A percentile compares a stretch with the other conserved stretches of the same genome.
Conservation (phyloP, 2,329 filamentous ascomycete genomes). For the Xylariales sp. region DNA sequence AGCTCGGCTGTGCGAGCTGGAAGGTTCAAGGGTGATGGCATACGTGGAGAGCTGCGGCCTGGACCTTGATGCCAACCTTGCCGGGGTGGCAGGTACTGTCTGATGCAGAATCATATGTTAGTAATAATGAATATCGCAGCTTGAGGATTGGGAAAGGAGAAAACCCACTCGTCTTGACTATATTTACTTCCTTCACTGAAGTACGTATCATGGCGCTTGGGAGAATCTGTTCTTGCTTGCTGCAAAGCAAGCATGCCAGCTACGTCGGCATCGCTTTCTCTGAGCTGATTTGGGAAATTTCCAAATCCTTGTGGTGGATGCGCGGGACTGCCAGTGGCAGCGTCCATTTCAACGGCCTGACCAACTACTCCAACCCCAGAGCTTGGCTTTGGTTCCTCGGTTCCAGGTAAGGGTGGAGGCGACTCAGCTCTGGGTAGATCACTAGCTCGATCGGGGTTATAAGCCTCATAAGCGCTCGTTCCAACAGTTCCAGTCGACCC, state of each 20-base stretch:
- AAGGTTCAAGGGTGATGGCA: conserved; percentile 40
- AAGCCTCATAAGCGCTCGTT: conserved; percentile 34
- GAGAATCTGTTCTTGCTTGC: conserved; percentile 39
- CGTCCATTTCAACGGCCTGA: conserved; percentile 78
- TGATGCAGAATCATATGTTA: too few species aligned
- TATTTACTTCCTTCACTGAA: conserved; percentile 70
- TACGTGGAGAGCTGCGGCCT: conserved; percentile 38
- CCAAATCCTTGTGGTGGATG: conserved; percentile 36
- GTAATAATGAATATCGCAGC: too few species aligned
- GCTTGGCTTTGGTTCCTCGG: too few species aligned
- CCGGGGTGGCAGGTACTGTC: conserved; percentile 52
- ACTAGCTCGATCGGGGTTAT: conserved; percentile 35
- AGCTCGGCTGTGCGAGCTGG: conserved; percentile 30
- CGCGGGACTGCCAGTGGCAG: conserved; percentile 51
- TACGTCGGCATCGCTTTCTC: conserved; percentile 67
- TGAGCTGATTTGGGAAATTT: conserved; percentile 40
- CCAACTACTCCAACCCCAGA: conserved; percentile 37
- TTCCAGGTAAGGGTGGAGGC: conserved; percentile 54
- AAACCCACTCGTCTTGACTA: conserved; percentile 67
- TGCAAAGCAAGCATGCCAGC: conserved; percentile 71
- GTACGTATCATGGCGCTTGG: conserved; percentile 41
- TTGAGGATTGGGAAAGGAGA: too few species aligned
- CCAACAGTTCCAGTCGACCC: conserved; percentile 24
- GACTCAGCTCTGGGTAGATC: conserved; percentile 58
- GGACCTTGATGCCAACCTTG: conserved; percentile 49